phyloP scores from a whole-genome alignment of 805 yeast genomes.

The Cyberlindnera suaveolens region DNA sequence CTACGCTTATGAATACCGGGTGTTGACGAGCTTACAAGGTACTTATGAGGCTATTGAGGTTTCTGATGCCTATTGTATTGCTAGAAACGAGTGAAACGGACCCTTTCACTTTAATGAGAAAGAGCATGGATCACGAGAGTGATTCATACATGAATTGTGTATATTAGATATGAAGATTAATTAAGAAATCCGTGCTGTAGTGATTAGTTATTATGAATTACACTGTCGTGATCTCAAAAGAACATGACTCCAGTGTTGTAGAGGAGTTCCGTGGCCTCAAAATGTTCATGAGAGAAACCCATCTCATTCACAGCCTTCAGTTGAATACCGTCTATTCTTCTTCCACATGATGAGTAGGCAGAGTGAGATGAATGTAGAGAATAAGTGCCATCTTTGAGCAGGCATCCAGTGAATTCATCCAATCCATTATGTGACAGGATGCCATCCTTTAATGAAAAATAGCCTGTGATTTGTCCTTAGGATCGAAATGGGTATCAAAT shows the following conservation, averaged over 20 bases:
- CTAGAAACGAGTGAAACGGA: slow-evolving; percentile 30
- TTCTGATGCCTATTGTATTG: slow-evolving; percentile 75
- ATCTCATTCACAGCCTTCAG: slow-evolving; percentile 9
- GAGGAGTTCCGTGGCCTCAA: slow-evolving; percentile 16
- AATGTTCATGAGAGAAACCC: slow-evolving; percentile 9
- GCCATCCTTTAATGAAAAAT: slow-evolving; percentile 17
- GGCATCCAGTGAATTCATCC: slow-evolving; percentile 9
- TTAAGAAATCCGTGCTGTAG: no score
- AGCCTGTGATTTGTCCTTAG: not conserved
- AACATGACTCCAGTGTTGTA: slow-evolving; percentile 9
- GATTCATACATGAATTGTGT: not conserved
- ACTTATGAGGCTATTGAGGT: slow-evolving; percentile 88
- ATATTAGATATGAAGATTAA: not conserved
- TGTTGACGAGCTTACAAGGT: slow-evolving; percentile 82
- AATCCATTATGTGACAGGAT: slow-evolving; percentile 7
- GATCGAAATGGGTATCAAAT: not conserved
- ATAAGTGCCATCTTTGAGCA: slow-evolving; percentile 1
- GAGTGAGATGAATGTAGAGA: slow-evolving; percentile 6
- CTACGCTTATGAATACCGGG: slow-evolving; percentile 58
- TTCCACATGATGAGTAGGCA: slow-evolving; percentile 2
- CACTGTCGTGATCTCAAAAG: slow-evolving; percentile 1
- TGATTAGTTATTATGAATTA: not conserved
- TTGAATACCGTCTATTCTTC: slow-evolving; percentile 4
- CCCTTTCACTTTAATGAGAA: not conserved
- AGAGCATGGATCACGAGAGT: no score